A percentile compares a stretch with the other conserved stretches of the same genome.
Evolutionary conservation across 1,284 basidiomycete genomes (phyloP).

Genomic region (Cryptococcus depauperatus): DNA sequence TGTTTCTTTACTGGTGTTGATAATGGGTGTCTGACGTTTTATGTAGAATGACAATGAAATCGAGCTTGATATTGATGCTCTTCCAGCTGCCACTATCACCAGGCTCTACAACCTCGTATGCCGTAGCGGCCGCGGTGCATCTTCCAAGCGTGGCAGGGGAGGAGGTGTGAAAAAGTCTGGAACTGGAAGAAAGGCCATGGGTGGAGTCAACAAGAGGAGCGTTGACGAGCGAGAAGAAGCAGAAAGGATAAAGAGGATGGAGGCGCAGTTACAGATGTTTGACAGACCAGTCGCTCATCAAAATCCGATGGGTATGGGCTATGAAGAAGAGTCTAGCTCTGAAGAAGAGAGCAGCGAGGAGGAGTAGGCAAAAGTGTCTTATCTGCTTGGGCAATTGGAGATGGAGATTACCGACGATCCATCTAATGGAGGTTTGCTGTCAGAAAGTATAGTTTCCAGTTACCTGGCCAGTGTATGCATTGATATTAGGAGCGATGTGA

Average conservation of each 20-base stretch:
- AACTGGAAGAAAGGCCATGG: conserved; percentile 66
- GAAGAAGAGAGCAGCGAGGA: conserved; percentile 43
- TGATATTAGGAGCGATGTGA: too few relatives aligned
- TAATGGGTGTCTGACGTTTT: neutral
- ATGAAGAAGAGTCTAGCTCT: conserved; percentile 27
- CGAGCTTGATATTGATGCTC: conserved; percentile 86
- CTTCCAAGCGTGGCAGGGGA: conserved; percentile 13
- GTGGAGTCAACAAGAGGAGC: conserved; percentile 75
- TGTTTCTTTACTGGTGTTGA: conserved; percentile 17
- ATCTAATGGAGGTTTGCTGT: too few relatives aligned
- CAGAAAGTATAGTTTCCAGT: neutral
- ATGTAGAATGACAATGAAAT: conserved; percentile 87
- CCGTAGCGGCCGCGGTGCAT: conserved; percentile 42
- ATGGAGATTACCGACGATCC: too few relatives aligned
- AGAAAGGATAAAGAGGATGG: conserved; percentile 75
- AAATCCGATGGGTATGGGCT: conserved; percentile 9
- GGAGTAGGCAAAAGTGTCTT: conserved; percentile 22
- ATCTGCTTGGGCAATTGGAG: too few relatives aligned
- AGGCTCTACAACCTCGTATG: conserved; percentile 92
- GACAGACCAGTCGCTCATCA: conserved; percentile 18
- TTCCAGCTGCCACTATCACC: conserved; percentile 72
- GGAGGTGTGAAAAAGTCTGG: conserved; percentile 17
- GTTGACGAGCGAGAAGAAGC: conserved; percentile 47
- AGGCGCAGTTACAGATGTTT: conserved; percentile 50
- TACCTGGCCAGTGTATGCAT: too few relatives aligned